A percentile compares a stretch with the other conserved stretches of the same genome.
These are phyloP conservation scores for Didymella pinodella DNA, from an alignment of 2,329 filamentous ascomycete genomes.

Conservation along the genomic window DNA sequence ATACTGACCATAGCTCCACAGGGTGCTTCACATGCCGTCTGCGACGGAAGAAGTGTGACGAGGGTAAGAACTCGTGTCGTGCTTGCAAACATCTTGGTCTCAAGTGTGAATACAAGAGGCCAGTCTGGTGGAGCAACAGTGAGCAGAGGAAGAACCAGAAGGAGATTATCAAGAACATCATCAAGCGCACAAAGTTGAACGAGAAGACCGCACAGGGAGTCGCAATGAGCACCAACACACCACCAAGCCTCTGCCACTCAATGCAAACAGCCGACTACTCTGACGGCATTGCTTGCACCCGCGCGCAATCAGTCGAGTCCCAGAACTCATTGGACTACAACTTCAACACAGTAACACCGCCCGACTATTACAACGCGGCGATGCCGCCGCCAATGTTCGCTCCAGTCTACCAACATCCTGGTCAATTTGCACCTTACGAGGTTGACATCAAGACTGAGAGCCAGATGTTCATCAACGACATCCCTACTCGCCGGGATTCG, in stretches of 20 bases:
- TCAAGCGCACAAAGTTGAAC: slow-evolving; percentile 93
- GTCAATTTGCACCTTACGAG: slow-evolving; percentile 80
- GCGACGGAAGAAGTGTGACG: slow-evolving; percentile 74
- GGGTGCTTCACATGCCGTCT: slow-evolving; percentile 74
- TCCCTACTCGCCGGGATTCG: slow-evolving; percentile 84
- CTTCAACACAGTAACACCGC: slow-evolving; percentile 69
- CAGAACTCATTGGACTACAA: slow-evolving; percentile 70
- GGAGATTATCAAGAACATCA: slow-evolving; percentile 94
- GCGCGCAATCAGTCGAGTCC: slow-evolving; percentile 81
- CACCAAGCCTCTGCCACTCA: slow-evolving; percentile 82
- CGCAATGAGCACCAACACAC: slow-evolving; percentile 65
- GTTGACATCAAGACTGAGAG: slow-evolving; percentile 95
- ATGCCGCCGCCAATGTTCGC: slow-evolving; percentile 62
- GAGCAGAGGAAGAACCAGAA: slow-evolving; percentile 87
- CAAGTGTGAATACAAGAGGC: slow-evolving; percentile 93
- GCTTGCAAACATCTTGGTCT: slow-evolving; percentile 78
- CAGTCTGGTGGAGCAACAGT: slow-evolving; percentile 96
- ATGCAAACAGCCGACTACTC: slow-evolving; percentile 82
- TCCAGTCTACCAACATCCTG: slow-evolving; percentile 60
- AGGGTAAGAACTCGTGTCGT: slow-evolving; percentile 69
- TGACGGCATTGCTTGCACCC: slow-evolving; percentile 72
- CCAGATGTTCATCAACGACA: slow-evolving; percentile 91
- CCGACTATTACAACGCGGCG: slow-evolving; percentile 66
- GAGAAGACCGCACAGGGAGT: slow-evolving; percentile 75
- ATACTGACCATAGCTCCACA: slow-evolving; percentile 52